phyloP scores from a whole-genome alignment of 176 grass and related monocot species.

The Rhynchospora pubera region DNA sequence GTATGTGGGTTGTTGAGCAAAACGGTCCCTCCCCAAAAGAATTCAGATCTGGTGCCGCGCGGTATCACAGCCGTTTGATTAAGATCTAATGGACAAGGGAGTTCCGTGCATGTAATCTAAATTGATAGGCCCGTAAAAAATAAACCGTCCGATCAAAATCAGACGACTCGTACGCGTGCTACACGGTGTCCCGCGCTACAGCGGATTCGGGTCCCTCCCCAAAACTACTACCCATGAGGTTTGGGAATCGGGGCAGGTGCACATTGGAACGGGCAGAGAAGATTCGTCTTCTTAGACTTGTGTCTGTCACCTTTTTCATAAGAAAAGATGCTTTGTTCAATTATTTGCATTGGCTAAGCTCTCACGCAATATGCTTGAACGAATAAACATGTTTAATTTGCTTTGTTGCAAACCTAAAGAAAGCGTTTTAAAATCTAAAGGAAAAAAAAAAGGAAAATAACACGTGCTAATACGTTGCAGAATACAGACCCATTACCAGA shows the following conservation, averaged over 20 bases:
- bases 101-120: too few species aligned
- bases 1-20: neutral
- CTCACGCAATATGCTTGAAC: neutral
- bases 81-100: too few species aligned
- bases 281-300: neutral
- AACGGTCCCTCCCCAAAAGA: neutral
- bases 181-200: too few species aligned
- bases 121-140: too few species aligned
- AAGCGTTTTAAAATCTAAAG: neutral
- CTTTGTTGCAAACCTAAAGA: neutral
- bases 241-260: neutral
- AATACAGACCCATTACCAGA: neutral
- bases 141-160: too few species aligned
- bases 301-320: neutral
- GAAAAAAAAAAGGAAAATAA: too few species aligned
- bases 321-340: neutral
- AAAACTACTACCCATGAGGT: neutral
- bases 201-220: too few species aligned
- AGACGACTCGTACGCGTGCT: too few species aligned
- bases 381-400: neutral
- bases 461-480: neutral
- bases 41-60: too few species aligned
- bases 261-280: neutral
- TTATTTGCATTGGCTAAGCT: neutral
- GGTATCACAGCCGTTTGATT: too few species aligned